These are phyloP conservation scores for Chenopodium quinoa DNA, from an alignment of 148 eudicot species.

Conservation along the genomic window DNA sequence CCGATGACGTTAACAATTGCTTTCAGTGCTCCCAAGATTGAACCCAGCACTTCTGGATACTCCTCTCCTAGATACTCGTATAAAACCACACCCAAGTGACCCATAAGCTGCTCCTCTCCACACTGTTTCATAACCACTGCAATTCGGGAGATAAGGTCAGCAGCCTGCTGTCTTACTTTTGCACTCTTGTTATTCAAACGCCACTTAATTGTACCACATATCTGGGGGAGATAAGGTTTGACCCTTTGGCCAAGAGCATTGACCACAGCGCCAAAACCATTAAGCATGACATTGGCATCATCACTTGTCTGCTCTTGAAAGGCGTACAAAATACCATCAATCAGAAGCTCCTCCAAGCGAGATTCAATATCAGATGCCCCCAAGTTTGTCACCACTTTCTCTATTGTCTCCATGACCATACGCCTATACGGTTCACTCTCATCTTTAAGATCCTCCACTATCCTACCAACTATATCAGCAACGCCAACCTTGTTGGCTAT, in stretches of 20 bases:
- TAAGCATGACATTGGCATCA: conserved; percentile 99
- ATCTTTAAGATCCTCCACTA: conserved; percentile 94
- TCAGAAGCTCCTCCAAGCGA: conserved; percentile 90
- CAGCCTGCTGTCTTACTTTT: conserved; percentile 95
- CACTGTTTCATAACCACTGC: conserved; percentile 99
- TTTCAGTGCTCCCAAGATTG: conserved; percentile 86
- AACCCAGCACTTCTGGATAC: conserved; percentile 94
- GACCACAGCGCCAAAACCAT: conserved; percentile 97
- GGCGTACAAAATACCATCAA: conserved; percentile 93
- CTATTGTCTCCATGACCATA: conserved; percentile 99
- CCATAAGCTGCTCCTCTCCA: conserved; percentile 98
- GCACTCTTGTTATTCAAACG: conserved; percentile 97
- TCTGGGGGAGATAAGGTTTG: conserved; percentile 94
- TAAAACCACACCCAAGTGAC: conserved; percentile 92
- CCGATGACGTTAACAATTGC: conserved; percentile 96
- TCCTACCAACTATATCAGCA: conserved; percentile 89
- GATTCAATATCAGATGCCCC: conserved; percentile 94
- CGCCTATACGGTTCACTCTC: conserved; percentile 96
- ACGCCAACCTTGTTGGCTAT: conserved; percentile 96
- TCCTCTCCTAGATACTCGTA: conserved; percentile 94
- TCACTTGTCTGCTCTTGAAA: conserved; percentile 98
- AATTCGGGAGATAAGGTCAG: conserved; percentile 87
- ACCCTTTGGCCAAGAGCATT: conserved; percentile 91
- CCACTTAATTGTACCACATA: conserved; percentile 98
- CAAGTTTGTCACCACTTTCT: conserved; percentile 87